Conservation (phyloP, 768 basidiomycete species). For the Leccinum aurantiacum region DNA sequence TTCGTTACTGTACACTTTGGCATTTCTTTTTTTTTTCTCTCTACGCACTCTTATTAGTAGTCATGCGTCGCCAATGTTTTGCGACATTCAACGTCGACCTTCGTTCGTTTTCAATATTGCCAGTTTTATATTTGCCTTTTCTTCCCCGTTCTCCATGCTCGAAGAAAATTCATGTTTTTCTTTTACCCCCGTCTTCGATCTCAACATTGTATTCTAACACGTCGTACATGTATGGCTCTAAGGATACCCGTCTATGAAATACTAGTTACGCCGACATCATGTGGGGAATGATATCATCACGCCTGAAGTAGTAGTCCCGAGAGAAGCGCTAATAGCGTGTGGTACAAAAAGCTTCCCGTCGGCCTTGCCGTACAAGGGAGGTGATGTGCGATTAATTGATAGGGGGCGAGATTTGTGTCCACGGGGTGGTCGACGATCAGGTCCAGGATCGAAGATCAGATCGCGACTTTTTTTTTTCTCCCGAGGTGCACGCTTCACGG, state of each 20-base stretch:
- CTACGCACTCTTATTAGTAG: slow-evolving; percentile 13
- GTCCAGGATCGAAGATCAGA: slow-evolving; percentile 33
- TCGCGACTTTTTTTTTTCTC: slow-evolving; percentile 14
- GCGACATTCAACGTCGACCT: slow-evolving; percentile 15
- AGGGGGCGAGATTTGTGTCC: slow-evolving; percentile 13
- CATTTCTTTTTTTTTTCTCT: neutral
- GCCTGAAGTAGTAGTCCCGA: neutral
- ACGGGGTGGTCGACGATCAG: slow-evolving; percentile 26
- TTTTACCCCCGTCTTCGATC: neutral
- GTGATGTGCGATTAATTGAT: slow-evolving; percentile 21
- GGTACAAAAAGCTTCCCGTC: neutral
- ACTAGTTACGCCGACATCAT: slow-evolving; percentile 3
- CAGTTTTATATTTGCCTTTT: neutral
- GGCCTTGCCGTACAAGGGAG: slow-evolving; percentile 15
- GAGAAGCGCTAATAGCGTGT: slow-evolving; percentile 1
- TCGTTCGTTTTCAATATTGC: slow-evolving; percentile 5
- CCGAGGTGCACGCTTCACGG: slow-evolving; percentile 26
- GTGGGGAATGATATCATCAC: neutral
- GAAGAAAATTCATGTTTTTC: neutral
- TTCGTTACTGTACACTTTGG: slow-evolving; percentile 29
- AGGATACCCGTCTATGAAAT: slow-evolving; percentile 17
- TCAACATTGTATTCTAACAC: slow-evolving; percentile 18
- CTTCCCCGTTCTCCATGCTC: slow-evolving; percentile 3
- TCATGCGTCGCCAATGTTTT: slow-evolving; percentile 4
- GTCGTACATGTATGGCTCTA: slow-evolving; percentile 15